A percentile compares a stretch with the other conserved stretches of the same genome.
Conservation (phyloP, 306 rosid species). For the Prunus mongolica region DNA sequence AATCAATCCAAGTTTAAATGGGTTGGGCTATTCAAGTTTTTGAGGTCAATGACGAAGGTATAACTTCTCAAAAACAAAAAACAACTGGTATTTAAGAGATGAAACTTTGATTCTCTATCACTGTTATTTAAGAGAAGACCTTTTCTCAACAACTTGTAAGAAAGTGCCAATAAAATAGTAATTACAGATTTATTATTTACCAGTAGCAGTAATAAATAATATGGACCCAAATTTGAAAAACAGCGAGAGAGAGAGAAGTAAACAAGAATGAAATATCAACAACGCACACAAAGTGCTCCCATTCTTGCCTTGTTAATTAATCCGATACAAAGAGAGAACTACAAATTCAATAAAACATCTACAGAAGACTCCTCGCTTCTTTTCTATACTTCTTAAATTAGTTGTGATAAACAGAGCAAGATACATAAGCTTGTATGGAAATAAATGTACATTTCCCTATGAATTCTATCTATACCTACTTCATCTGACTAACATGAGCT, state of each 20-base stretch:
- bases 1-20: background rate
- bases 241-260: too few species aligned
- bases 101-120: too few species aligned
- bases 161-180: too few species aligned
- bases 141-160: too few species aligned
- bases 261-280: background rate
- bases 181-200: too few species aligned
- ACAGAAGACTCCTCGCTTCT: background rate
- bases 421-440: conserved; percentile 3
- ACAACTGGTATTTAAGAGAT: too few species aligned
- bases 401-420: background rate
- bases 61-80: too few species aligned
- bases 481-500: conserved; percentile 2
- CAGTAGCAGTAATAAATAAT: too few species aligned
- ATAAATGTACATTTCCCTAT: conserved; percentile 18
- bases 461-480: conserved; percentile 10
- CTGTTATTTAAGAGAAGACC: too few species aligned
- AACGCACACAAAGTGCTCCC: background rate
- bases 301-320: background rate
- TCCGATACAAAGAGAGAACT: background rate
- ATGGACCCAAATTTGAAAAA: too few species aligned
- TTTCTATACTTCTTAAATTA: conserved; percentile 12
- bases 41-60: too few species aligned
- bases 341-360: background rate
- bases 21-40: background rate